A percentile compares a stretch with the other conserved stretches of the same genome.
Conservation (phyloP, 176 grass and related monocot genomes). For the Phoenix dactylifera region DNA sequence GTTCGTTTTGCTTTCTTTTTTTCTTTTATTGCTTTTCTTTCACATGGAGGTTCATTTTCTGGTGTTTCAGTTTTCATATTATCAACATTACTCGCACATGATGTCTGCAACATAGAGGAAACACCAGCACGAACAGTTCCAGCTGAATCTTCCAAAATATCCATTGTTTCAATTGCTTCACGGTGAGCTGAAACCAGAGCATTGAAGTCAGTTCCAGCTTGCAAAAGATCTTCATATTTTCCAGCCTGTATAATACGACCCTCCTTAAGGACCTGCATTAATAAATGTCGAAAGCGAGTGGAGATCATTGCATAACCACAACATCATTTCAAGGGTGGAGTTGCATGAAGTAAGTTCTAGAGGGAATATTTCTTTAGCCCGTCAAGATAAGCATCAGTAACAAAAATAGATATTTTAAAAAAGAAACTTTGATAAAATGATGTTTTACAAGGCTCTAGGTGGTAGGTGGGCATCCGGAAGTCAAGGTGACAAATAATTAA, state of each 20-base stretch:
- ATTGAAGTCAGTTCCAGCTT: constrained; percentile 91
- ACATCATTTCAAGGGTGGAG: no score
- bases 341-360: no score
- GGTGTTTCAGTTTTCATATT: constrained; percentile 54
- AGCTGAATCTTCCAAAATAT: constrained; percentile 41
- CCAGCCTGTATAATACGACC: constrained; percentile 85
- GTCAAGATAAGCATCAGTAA: no score
- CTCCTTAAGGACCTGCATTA: constrained; percentile 71
- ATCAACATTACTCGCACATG: constrained; percentile 70
- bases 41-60: constrained; percentile 25
- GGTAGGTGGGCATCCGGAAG: no score
- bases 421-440: no score
- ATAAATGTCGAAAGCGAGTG: neutral
- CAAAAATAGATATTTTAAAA: no score
- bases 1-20: constrained; percentile 36
- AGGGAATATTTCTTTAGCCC: no score
- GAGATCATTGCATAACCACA: no score
- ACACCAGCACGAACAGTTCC: constrained; percentile 35
- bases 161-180: constrained; percentile 91
- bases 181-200: constrained; percentile 82
- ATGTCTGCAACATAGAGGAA: constrained; percentile 43
- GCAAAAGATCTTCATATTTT: constrained; percentile 84
- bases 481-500: no score
- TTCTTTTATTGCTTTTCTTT: constrained; percentile 27
- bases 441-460: no score